Evolutionary conservation across 208 protist genomes (phyloP), one percentile per base, ranked within the genome.

Genomic region (Acanthamoeba lenticulata): DNA sequence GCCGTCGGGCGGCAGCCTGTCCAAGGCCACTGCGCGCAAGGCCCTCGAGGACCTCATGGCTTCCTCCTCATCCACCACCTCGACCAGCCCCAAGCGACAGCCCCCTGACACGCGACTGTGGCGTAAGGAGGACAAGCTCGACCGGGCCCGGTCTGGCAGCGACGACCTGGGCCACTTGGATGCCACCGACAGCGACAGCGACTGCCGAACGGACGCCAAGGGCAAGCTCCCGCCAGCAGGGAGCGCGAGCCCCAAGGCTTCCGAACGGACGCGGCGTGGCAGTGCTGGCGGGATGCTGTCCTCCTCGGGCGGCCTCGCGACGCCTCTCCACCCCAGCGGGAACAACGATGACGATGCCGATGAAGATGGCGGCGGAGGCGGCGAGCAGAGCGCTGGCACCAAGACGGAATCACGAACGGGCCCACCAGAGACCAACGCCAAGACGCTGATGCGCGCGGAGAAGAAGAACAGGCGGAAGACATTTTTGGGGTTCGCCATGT

Each of bases 401-500:
- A 36, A 1, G 7, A 36, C 13, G 60, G 29, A 32, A 4, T 6
- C n/a, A 38, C 29, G 17, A 21, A 11, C 11, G 7, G 29, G 13
- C 60, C n/a, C 60, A 34, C n/a, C 60, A 2, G 60, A 19, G 29
- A 32, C 11, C 7, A 52, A 15, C 47, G 15, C 47, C 47, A 67
- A 32, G 5, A 7, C 62, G 15, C 6, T 29, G 62, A 38, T 11
- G 11, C 2, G n/a, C n/a, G 69, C 69, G 11, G 69, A 79, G 17
- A 79, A 45, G 69, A 79, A 45, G 69, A 47, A 24, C 38, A 40
- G 38, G n/a, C 1, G 32, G 21, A 79, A 79, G 69, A 79, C 69
- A n/a, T 79, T 79, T 79, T 79, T 79, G 69, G 69, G 69, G 69
- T 79, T 79, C 69, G 60, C 60, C 60, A 29, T 47, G 69, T 7